phyloP scores from a whole-genome alignment of 2,329 filamentous ascomycete species.

The Bipolaris sorokiniana region DNA sequence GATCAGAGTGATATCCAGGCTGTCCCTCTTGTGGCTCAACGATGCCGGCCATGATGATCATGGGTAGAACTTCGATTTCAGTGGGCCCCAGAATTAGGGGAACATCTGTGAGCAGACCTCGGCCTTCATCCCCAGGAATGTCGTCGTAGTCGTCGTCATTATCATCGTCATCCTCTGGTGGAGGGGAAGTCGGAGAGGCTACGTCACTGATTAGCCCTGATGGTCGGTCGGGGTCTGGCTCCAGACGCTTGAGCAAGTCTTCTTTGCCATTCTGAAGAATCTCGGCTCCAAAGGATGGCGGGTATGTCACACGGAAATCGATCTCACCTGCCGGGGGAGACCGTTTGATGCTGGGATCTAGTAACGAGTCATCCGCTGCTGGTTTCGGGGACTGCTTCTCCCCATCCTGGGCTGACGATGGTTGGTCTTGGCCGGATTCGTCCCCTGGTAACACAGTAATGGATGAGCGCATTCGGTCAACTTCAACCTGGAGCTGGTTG shows the following conservation, averaged over 20 bases:
- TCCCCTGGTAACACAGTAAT: constrained; percentile 36
- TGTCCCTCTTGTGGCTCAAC: constrained; percentile 76
- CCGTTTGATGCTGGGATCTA: constrained; percentile 46
- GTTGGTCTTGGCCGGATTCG: constrained; percentile 20
- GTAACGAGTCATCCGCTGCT: constrained; percentile 38
- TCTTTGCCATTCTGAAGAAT: constrained; percentile 59
- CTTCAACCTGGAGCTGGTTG: constrained; percentile 49
- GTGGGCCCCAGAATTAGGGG: constrained; percentile 92
- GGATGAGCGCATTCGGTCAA: constrained; percentile 47
- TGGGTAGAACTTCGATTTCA: constrained; percentile 93
- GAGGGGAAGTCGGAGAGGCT: constrained; percentile 50
- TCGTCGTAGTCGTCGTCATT: constrained; percentile 77
- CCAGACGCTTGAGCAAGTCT: constrained; percentile 58
- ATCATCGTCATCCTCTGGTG: constrained; percentile 66
- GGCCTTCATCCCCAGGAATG: constrained; percentile 71
- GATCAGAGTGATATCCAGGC: constrained; percentile 59
- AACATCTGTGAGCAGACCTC: constrained; percentile 88
- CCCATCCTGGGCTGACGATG: constrained; percentile 18
- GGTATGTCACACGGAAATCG: constrained; percentile 58
- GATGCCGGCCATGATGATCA: constrained; percentile 96
- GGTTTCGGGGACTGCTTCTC: constrained; percentile 30
- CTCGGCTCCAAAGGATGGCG: constrained; percentile 55
- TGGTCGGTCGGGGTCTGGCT: constrained; percentile 53
- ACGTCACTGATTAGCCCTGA: constrained; percentile 48
- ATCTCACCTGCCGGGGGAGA: constrained; percentile 51